Conservation (phyloP, 2,329 filamentous ascomycete species). For the Allantophomopsis cytisporea region DNA sequence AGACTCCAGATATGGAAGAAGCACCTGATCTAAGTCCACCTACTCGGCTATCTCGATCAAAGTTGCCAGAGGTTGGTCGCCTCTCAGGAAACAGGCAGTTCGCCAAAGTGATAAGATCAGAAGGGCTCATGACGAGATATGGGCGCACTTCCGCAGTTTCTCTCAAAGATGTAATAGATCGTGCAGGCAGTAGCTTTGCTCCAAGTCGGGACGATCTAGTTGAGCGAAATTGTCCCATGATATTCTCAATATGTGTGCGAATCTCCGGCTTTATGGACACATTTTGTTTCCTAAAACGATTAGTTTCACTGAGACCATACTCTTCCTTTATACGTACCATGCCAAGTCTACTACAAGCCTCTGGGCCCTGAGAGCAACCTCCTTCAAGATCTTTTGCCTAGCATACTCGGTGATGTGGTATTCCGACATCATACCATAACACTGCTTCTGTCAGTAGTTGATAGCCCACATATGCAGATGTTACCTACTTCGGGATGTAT, state of each 20-base stretch:
- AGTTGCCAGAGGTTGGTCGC: conserved; percentile 42
- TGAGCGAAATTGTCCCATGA: conserved; percentile 46
- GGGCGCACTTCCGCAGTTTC: conserved; percentile 70
- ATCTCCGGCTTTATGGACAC: conserved; percentile 49
- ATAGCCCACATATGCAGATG: not conserved
- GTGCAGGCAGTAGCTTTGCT: conserved; percentile 51
- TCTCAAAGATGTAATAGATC: conserved; percentile 57
- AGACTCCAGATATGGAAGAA: conserved; percentile 56
- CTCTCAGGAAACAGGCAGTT: conserved; percentile 74
- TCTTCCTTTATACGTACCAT: conserved; percentile 38
- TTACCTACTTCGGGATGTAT: conserved; percentile 69
- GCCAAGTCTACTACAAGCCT: conserved; percentile 65
- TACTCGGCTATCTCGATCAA: conserved; percentile 33
- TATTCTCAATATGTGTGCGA: conserved; percentile 57
- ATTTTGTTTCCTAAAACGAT: conserved; percentile 34
- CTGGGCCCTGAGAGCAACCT: conserved; percentile 70
- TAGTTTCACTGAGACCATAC: conserved; percentile 1
- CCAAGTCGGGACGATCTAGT: conserved; percentile 26
- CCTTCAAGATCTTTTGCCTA: conserved; percentile 65
- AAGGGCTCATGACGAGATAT: conserved; percentile 66
- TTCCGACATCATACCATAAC: conserved; percentile 63
- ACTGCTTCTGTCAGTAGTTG: conserved; percentile 9
- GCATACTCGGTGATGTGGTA: conserved; percentile 89
- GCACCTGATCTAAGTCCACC: conserved; percentile 51
- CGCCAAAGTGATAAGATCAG: conserved; percentile 67